phyloP scores from a whole-genome alignment of 1,139 yeast species.

The Saccharomyces hybrid region DNA sequence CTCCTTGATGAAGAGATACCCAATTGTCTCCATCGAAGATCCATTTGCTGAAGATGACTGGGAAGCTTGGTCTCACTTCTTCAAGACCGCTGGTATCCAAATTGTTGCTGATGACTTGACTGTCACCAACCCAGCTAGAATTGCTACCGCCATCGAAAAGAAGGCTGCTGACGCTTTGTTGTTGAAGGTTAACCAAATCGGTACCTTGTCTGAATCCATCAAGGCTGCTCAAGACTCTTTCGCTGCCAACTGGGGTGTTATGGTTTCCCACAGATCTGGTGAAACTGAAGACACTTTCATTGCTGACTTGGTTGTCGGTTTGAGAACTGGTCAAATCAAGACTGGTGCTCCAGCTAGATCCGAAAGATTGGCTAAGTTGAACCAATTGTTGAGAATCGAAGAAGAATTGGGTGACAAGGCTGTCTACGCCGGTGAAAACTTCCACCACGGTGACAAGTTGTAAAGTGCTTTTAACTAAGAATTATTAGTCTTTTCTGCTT shows the following conservation, averaged over 20 bases:
- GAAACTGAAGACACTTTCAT: constrained; percentile 97
- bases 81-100: constrained; percentile 67
- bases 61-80: constrained; percentile 92
- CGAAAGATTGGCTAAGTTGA: constrained; percentile 95
- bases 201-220: constrained; percentile 84
- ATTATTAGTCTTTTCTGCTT: constrained; percentile 1
- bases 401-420: constrained; percentile 96
- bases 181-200: constrained; percentile 94
- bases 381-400: constrained; percentile 95
- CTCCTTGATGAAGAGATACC: constrained; percentile 74
- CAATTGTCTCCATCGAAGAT: constrained; percentile 95
- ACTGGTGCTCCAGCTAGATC: constrained; percentile 99
- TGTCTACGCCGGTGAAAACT: constrained; percentile 82
- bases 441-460: constrained; percentile 45
- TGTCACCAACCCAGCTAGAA: constrained; percentile 92
- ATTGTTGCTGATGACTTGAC: constrained; percentile 96
- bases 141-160: constrained; percentile 88
- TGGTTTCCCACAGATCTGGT: constrained; percentile 98
- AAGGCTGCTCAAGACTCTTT: constrained; percentile 87
- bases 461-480: constrained; percentile 14
- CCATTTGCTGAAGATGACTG: constrained; percentile 99
- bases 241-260: constrained; percentile 93
- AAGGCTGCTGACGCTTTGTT: constrained; percentile 88
- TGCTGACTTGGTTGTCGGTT: constrained; percentile 94
- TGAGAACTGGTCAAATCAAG: constrained; percentile 96